Base-by-base conservation (phyloP, 208 protist species). In the Histomonas meleagridis region DNA sequence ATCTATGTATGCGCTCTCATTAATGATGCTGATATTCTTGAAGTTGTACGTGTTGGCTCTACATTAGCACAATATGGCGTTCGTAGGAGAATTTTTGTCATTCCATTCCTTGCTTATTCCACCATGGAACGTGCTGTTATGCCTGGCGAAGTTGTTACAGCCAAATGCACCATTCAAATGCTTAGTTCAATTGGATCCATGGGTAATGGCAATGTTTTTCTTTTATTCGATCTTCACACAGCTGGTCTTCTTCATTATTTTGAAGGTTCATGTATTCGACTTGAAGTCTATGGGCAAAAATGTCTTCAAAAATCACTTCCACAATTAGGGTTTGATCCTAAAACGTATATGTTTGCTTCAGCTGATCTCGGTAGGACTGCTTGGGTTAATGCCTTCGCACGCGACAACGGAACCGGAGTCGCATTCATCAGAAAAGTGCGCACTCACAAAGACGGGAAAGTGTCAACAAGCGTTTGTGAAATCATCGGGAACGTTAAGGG, bases 101-200 rank as follows among this genome's bases (percentile, higher is more conserved):
- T 86, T 21, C 76, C 76, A 57, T 86, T 86, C 28, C 26, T 86
- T 46, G 76, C 76, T 26, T 86, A 86, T 28, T 86, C 76, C 23
- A 86, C 76, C 0, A 86, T 86, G 76, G 76, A 86, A 48, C 76
- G 76, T 86, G 76, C 76, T 10, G 76, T 86, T 28, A 12, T 43
- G 0, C 46, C 40, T 40, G 76, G 76, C 16, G 76, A 86, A 86
- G 76, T 86, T 55, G 76, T 86, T 46, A 86, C 76, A 32, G 76
- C 46, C 7, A 86, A 86, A n/a, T 86, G 76, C 76, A 86, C 76
- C 51, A 86, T 86, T 23, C 76, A 86, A 38, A 86, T 86, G 76
- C 28, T 86, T 38, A 57, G 46, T 12, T 51, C 76, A 55, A 86
- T 86, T 28, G 76, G 76, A 43, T 86, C 76, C 14, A 46, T 43